These are phyloP conservation scores for Stentor coeruleus DNA, from an alignment of 73 alveolate species.

Conservation along the genomic window DNA sequence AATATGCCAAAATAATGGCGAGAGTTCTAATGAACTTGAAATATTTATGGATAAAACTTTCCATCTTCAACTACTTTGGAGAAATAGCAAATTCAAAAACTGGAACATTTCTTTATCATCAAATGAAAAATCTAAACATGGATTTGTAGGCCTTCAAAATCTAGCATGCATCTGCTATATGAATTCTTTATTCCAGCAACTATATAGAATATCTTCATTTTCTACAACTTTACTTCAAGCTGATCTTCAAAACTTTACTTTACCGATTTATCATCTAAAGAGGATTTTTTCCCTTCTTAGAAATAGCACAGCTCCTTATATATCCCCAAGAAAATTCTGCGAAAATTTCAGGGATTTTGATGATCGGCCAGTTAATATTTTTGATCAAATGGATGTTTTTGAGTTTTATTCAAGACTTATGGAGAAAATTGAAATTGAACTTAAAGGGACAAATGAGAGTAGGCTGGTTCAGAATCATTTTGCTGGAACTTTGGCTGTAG, in stretches of 20 bases:
- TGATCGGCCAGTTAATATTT: conserved; percentile 74
- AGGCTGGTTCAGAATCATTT: conserved; percentile 62
- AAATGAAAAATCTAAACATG: conserved; percentile 52
- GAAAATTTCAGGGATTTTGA: conserved; percentile 46
- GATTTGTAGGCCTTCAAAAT: conserved; percentile 89
- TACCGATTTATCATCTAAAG: neutral
- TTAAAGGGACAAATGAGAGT: conserved; percentile 58
- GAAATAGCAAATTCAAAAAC: conserved; percentile 55
- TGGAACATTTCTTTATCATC: conserved; percentile 57
- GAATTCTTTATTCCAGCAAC: conserved; percentile 90
- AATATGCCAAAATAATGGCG: neutral
- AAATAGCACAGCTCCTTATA: neutral
- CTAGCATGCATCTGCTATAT: conserved; percentile 93
- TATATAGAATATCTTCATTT: conserved; percentile 78
- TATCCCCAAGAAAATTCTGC: conserved; percentile 15
- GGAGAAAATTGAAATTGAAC: conserved; percentile 73
- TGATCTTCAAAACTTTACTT: neutral
- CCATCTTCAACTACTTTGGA: conserved; percentile 62
- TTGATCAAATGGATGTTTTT: conserved; percentile 90
- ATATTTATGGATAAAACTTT: neutral
- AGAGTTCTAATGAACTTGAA: neutral
- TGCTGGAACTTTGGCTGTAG: conserved; percentile 83
- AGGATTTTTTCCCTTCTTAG: conserved; percentile 10
- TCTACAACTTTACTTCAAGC: conserved; percentile 34
- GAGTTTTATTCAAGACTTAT: conserved; percentile 84